Evolutionary conservation across 306 rosid genomes (phyloP), one percentile per base, ranked within the genome.

Genomic region (Adenanthera pavonina): DNA sequence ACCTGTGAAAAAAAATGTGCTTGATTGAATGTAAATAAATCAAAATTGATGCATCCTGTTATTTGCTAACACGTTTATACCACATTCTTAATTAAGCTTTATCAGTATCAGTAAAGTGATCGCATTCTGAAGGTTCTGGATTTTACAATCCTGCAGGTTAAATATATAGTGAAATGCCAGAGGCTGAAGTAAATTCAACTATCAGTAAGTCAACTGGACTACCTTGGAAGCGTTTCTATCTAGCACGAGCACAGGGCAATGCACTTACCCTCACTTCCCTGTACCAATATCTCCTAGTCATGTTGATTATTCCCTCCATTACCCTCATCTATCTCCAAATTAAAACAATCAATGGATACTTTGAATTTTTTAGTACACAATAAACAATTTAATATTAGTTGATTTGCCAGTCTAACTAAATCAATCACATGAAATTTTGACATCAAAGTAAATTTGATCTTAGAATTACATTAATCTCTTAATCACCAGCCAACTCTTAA

Each of bases 201-300:
- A 9, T 82, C 78, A 89, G 91, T 87, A 94, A 91, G 89, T 89
- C 97, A 49, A 94, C 97, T 47, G 97, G 97, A 71, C 87, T 94
- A 81, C 98, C 97, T 36, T 90, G 97, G 15, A 94, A 94, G 92
- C 94, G 98, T 52, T 94, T 94, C 91, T 94, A 94, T 83, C 86
- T 97, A 34, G 98, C 97, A 81, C 86, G 97, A 83, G 98, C 98
- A 0, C 97, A 92, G 85, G 92, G 97, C 90, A 92, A 95, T 89
- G 97, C 98, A 17, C 82, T 92, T 71, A 95, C 82, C 92, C 95
- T 59, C 98, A 94, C 84, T 95, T 95, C 84, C 97, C 97, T 15
- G 85, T 95, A 77, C 97, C 97, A 12, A 79, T 89, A 74, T 86
- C 90, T 67, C 95, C 98, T 12, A 69, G 76, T 69, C 95, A 91